A percentile compares a stretch with the other conserved stretches of the same genome.
These are phyloP conservation scores for Myriosclerotinia curreyana DNA, from an alignment of 2,329 filamentous ascomycete genomes.

Conservation along the genomic window DNA sequence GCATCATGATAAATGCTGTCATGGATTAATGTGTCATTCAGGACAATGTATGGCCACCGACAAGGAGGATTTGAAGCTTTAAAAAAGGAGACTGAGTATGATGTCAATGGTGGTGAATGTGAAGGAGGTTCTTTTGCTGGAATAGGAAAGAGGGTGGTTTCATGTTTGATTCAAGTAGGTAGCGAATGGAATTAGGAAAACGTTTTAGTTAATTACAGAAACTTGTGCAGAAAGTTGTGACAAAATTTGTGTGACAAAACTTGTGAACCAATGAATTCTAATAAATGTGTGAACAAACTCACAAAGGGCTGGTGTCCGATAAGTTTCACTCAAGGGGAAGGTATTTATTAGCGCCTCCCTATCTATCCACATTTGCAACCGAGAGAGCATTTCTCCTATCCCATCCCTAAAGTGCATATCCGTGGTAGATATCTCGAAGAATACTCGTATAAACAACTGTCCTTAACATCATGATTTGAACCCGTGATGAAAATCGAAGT, in stretches of 20 bases:
- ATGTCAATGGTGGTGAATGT: background rate
- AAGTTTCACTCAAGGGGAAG: background rate
- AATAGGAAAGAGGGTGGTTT: background rate
- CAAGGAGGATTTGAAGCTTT: background rate
- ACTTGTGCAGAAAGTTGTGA: background rate
- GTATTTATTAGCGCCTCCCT: background rate
- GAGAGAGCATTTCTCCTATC: background rate
- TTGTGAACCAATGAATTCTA: background rate
- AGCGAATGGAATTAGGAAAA: background rate
- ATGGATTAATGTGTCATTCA: slow-evolving; percentile 7
- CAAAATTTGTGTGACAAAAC: background rate
- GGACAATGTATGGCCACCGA: slow-evolving; percentile 1
- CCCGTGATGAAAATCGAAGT: background rate
- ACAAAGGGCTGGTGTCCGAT: background rate
- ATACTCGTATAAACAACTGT: background rate
- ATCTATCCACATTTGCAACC: background rate
- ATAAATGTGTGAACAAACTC: background rate
- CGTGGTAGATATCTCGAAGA: background rate
- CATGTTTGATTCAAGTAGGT: background rate
- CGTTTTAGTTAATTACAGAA: background rate
- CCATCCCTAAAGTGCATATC: background rate
- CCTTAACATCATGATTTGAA: background rate
- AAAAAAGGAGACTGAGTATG: background rate
- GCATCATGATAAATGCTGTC: slow-evolving; percentile 7
- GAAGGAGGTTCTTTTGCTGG: background rate